Evolutionary conservation across 179 eudicot genomes (phyloP), one percentile per base, ranked within the genome.

Genomic region (Vitellaria paradoxa): DNA sequence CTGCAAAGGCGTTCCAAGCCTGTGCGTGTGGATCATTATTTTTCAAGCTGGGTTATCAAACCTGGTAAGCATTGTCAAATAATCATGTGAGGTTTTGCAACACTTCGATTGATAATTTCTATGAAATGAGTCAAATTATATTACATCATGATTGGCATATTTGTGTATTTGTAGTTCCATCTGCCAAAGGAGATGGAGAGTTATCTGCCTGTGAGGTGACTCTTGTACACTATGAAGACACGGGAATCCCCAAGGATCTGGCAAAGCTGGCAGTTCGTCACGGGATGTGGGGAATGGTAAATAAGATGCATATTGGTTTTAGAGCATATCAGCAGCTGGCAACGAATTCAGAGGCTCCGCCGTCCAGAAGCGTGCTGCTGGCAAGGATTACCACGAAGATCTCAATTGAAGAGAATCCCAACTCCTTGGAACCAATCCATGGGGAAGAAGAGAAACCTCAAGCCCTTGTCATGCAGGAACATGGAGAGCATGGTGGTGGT

Each of bases 221-320:
- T 50, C 92, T 95, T 10, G 79, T 93, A n/a, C 99, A 95, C 81
- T 86, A 91, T 14, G 99, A 95, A 82, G 99, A 95, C 77, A 95
- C 93, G 99, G 99, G 99, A 60, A 95, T 95, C 68, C 99, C 99
- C 23, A 91, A 91, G 72, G 99, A 95, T 30, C 93, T 95, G 45
- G 98, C 99, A 2, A 93, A 91, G 74, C 76, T 95, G 77, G 99
- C 92, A 42, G 91, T 95, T 56, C 92, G 97, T 70, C 97, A 93
- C 61, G 99, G 99, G 17, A 95, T 95, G 99, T 95, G 99, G 99
- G 99, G 97, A 60, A 88, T 95, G 5, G 99, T 95, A 26, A 95
- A 91, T 86, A 95, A 91, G 77, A 68, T 95, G 68, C 97, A 93
- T 72, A 76, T 91, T 11, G 97, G 99, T 78, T 89, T 95, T 79